Evolutionary conservation across 345 rosid genomes (phyloP), one percentile per base, ranked within the genome.

Genomic region (Eucalyptus curtisii): DNA sequence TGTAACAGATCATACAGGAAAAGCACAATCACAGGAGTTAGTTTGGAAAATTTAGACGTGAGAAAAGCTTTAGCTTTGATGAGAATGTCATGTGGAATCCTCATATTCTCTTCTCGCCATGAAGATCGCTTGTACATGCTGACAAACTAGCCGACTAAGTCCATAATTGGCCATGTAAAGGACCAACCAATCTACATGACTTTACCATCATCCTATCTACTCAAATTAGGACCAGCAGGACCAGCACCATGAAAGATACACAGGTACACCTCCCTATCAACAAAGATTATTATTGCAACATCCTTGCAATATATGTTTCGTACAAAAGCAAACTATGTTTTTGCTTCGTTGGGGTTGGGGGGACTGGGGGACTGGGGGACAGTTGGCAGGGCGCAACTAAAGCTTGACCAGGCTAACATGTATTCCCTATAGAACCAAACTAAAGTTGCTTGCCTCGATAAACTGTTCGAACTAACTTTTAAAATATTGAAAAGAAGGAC

Each of bases 1-100:
- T 98, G 91, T 87, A 76, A 91, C 87, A 86, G 19, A 86, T n/a
- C 30, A 86, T 37, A 49, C 22, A 86, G 42, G 44, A 24, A 49
- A 86, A 86, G 9, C 87, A 86, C 44, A 86, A 52, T 76, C 30
- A 24, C 30, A 20, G 47, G 84, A 76, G 84, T 76, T 10, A 76
- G 47, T 40, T 92, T 57, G 59, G 49, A 37, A 44, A 33, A 12
- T 49, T 86, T 31, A 31, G 16, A 86, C 8, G 1, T 33, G 16
- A 31, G 30, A 86, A 49, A 49, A 86, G 53, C 61, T 44, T 47
- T 86, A 86, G 37, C 59, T 49, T 86, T 86, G 57, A 55, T 33
- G 57, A 31, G 76, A 37, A 84, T 49, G 86, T 84, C 87, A 86
- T 49, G 24, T 50, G 42, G 47, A 76, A 40, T 22, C 84, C 84